phyloP scores from a whole-genome alignment of 768 basidiomycete species.

The Podaxis sp. region DNA sequence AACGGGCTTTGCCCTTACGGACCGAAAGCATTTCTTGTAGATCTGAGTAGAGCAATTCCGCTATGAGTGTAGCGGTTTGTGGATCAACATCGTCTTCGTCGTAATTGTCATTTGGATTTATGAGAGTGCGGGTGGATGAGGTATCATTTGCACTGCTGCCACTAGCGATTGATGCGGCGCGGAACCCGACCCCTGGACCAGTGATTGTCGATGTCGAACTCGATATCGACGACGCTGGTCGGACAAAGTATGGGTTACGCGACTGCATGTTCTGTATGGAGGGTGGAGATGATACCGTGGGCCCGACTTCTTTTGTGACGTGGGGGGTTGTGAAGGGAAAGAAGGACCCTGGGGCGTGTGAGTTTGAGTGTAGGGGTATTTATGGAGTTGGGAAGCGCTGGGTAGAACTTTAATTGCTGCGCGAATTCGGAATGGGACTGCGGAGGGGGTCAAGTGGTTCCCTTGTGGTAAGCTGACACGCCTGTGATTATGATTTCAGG shows the following conservation, averaged over 20 bases:
- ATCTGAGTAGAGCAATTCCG: slow-evolving; percentile 42
- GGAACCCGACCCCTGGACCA: not conserved
- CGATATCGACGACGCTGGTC: slow-evolving; percentile 12
- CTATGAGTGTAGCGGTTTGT: slow-evolving; percentile 38
- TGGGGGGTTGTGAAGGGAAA: not conserved
- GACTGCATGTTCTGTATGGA: not conserved
- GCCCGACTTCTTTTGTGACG: not conserved
- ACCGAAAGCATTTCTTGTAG: slow-evolving; percentile 25
- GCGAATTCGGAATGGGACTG: not conserved
- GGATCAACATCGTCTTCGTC: slow-evolving; percentile 27
- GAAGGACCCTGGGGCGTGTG: not conserved
- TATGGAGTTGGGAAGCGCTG: not conserved
- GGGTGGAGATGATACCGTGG: not conserved
- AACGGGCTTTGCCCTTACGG: slow-evolving; percentile 39
- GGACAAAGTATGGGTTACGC: not conserved
- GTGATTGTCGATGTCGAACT: slow-evolving; percentile 2
- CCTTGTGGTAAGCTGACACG: no score
- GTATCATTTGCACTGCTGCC: slow-evolving; percentile 1
- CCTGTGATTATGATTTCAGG: no score
- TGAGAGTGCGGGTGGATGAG: not conserved
- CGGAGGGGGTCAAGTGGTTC: not conserved
- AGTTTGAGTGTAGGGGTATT: not conserved
- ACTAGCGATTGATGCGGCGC: not conserved
- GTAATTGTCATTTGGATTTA: not conserved
- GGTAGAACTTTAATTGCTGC: not conserved